Evolutionary conservation across 2,329 filamentous ascomycete species (phyloP).

Genomic region (Paracoccidioides brasiliensis): DNA sequence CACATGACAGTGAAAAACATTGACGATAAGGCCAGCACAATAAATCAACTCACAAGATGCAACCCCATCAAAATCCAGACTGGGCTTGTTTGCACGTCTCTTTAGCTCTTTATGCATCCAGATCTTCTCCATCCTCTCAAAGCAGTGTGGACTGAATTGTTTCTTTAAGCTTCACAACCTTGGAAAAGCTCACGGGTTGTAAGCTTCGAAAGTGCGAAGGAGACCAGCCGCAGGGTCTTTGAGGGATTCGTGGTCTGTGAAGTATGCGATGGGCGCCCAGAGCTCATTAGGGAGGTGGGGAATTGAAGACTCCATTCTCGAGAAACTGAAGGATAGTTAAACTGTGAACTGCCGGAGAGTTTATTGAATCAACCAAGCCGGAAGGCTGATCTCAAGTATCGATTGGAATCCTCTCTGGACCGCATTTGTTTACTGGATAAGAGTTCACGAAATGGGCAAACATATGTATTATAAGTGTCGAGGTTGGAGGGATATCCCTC

Average conservation of each 20-base stretch:
- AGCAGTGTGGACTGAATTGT: neutral
- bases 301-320: neutral
- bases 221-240: neutral
- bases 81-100: neutral
- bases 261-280: neutral
- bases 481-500: too few relatives aligned
- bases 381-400: too few relatives aligned
- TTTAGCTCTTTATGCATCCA: neutral
- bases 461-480: too few relatives aligned
- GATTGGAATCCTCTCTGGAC: too few relatives aligned
- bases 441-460: too few relatives aligned
- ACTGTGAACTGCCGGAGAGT: too few relatives aligned
- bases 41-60: neutral
- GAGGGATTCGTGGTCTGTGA: neutral
- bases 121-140: neutral
- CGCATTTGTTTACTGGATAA: too few relatives aligned
- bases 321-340: neutral
- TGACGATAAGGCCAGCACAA: neutral
- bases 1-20: too few relatives aligned
- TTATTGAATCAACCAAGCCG: too few relatives aligned
- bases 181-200: neutral
- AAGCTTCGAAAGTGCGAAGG: neutral
- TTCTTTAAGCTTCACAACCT: neutral
- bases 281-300: neutral
- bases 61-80: neutral